Evolutionary conservation across 495 filamentous ascomycete species (phyloP).

Genomic region (Talaromyces ruber): DNA sequence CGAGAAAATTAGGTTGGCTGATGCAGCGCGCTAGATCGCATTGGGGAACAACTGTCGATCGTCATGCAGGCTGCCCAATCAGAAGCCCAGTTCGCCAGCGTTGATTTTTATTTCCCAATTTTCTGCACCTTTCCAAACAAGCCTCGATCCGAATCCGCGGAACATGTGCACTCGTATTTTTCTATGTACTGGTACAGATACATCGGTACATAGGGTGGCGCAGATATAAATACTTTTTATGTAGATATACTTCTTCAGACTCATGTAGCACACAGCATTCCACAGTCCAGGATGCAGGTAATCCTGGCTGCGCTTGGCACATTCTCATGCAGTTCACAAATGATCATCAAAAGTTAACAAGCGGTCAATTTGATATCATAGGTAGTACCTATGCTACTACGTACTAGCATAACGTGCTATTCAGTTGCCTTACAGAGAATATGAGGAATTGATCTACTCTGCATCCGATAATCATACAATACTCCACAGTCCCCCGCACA

Average conservation of each 20-base stretch:
- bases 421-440: neutral
- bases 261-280: neutral
- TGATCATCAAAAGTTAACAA: neutral
- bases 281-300: neutral
- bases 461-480: neutral
- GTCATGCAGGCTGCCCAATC: constrained; percentile 9
- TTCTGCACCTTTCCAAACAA: neutral
- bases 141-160: neutral
- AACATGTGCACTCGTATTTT: neutral
- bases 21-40: neutral
- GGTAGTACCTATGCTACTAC: neutral
- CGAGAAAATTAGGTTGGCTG: neutral
- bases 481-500: neutral
- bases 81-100: neutral
- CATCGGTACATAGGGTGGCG: neutral
- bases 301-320: neutral
- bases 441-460: neutral
- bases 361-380: neutral
- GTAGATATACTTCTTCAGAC: neutral
- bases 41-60: constrained; percentile 7
- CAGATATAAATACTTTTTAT: neutral
- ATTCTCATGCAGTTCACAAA: neutral
- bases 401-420: neutral
- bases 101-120: neutral
- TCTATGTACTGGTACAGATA: neutral